Conservation (phyloP, 2,329 filamentous ascomycete species). For the Stagonosporopsis vannaccii region DNA sequence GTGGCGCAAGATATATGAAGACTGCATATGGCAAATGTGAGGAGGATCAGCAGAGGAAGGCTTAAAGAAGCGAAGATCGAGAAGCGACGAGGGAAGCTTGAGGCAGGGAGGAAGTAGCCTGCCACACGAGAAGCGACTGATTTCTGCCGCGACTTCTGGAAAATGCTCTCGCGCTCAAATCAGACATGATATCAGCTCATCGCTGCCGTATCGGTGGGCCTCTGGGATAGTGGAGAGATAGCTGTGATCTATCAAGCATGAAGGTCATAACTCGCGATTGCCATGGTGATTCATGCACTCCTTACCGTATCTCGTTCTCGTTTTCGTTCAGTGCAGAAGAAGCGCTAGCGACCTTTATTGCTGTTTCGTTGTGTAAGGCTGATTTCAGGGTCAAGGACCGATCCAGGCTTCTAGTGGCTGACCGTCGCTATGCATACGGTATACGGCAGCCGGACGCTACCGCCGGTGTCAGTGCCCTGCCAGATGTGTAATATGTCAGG, state of each 20-base stretch:
- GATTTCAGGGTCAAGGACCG: neutral
- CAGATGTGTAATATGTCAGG: neutral
- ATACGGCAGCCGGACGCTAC: neutral
- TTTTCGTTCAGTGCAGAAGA: neutral
- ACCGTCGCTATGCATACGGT: conserved; percentile 2
- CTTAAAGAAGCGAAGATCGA: neutral
- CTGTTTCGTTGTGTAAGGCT: neutral
- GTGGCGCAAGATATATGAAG: neutral
- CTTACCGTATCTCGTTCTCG: neutral
- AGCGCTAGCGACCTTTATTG: neutral
- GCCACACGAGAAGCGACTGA: neutral
- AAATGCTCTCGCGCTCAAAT: neutral
- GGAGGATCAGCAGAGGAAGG: neutral
- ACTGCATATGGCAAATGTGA: neutral
- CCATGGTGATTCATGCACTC: neutral
- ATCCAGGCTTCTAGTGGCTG: neutral
- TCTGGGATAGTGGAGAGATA: neutral
- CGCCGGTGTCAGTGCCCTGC: neutral
- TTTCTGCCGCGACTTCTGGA: neutral
- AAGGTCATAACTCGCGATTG: neutral
- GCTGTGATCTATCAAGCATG: neutral
- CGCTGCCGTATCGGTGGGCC: neutral
- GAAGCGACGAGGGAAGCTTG: neutral
- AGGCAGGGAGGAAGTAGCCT: neutral
- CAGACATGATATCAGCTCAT: neutral